Base-by-base conservation (phyloP, 495 filamentous ascomycete genomes). In the Neurospora africana region DNA sequence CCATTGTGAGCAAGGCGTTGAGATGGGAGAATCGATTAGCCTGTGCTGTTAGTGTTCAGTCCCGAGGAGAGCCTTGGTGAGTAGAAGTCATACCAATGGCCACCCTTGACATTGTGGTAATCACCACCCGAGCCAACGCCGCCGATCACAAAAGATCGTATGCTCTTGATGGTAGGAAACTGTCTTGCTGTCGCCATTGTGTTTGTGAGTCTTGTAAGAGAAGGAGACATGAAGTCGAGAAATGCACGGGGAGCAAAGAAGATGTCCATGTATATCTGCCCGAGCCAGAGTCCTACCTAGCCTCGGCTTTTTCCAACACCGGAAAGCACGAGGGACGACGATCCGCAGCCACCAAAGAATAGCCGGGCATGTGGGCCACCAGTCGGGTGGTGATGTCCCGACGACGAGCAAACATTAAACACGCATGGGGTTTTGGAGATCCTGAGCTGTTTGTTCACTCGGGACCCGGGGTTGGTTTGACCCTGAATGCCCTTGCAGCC, bases 61-160 rank as follows among this genome's bases (percentile, higher is more conserved):
- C 30, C 30, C 0, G 10, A 23, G 69, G 0, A 23, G 0, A 47
- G 1, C 5, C 23, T 27, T 58, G 47, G 47, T 30, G 5, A 30
- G 3, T n/a, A 15, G 17, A 15, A 43, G n/a, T 13, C 83, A 65
- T 78, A 89, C 88, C 94, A 97, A 81, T 97, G 93, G 33, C 94
- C 93, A 27, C 92, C 92, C 78, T 92, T 89, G 75, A 97, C 94
- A 88, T 97, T 97, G 86, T 97, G 94, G 77, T 97, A 97, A 78
- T 97, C 94, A 72, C 94, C 94, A 38, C 87, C 91, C 68, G 92
- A 93, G 70, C 94, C 94, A 3, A 95, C 91, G 72, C 94, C 94
- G 73, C 92, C 88, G 72, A 93, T 91, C 76, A 97, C 84, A 83
- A 90, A 95, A 69, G 92, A 94, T 74, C 90, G 85, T 72, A 97